phyloP scores from a whole-genome alignment of 768 basidiomycete genomes.

The Dentipellis sp. region DNA sequence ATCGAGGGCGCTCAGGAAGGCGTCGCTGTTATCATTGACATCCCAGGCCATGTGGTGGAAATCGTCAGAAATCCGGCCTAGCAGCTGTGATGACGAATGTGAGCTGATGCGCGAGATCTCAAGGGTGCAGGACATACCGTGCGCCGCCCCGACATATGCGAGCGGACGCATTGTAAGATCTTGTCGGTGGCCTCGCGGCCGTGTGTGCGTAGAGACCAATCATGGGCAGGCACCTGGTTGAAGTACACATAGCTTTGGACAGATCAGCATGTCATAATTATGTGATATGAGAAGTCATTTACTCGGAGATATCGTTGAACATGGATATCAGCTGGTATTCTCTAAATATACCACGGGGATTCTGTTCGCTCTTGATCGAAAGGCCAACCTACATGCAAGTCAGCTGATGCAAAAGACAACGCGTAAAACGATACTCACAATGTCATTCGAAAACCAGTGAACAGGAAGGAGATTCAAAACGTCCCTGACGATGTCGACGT shows the following conservation, averaged over 20 bases:
- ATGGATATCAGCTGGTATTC: slow-evolving; percentile 4
- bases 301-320: slow-evolving; percentile 9
- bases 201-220: slow-evolving; percentile 24
- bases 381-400: slow-evolving; percentile 8
- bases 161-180: slow-evolving; percentile 17
- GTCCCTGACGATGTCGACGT: slow-evolving; percentile 55
- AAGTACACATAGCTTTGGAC: slow-evolving; percentile 27
- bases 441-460: slow-evolving; percentile 47
- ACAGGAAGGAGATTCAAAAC: slow-evolving; percentile 57
- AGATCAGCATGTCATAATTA: background rate
- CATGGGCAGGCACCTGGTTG: slow-evolving; percentile 21
- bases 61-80: slow-evolving; percentile 14
- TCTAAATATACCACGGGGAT: slow-evolving; percentile 1
- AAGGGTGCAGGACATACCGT: slow-evolving; percentile 4
- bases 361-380: slow-evolving; percentile 6
- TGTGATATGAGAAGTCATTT: background rate
- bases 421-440: slow-evolving; percentile 31
- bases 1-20: slow-evolving; percentile 11
- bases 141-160: slow-evolving; percentile 3
- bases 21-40: slow-evolving; percentile 10
- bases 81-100: background rate
- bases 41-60: slow-evolving; percentile 15
- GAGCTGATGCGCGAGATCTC: background rate
- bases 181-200: slow-evolving; percentile 19
- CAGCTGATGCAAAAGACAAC: background rate